phyloP scores from a whole-genome alignment of 208 protist species.

The Angomonas ambiguus region DNA sequence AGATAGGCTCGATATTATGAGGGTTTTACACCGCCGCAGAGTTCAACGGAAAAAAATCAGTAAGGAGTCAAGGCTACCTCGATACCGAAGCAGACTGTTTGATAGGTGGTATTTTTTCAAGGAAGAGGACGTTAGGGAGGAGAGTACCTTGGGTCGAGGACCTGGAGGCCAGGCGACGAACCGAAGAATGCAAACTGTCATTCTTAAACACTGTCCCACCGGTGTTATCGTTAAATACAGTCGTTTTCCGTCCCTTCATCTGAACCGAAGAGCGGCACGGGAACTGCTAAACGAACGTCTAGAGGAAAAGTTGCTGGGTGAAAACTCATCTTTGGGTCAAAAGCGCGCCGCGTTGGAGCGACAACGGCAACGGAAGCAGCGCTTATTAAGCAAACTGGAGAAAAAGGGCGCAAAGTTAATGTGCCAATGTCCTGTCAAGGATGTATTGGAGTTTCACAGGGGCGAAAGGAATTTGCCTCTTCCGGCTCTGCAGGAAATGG shows the following conservation, averaged over 20 bases:
- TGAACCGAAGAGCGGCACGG: conserved; percentile 74
- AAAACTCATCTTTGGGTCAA: conserved; percentile 45
- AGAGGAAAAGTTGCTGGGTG: conserved; percentile 61
- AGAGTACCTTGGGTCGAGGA: conserved; percentile 73
- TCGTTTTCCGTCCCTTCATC: conserved; percentile 80
- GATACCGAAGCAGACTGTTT: conserved; percentile 58
- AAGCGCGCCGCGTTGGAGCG: conserved; percentile 16
- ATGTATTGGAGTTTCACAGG: not conserved
- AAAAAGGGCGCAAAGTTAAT: conserved; percentile 19
- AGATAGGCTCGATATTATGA: conserved; percentile 64
- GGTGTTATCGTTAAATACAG: conserved; percentile 77
- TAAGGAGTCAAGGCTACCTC: conserved; percentile 24
- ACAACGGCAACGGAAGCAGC: conserved; percentile 16
- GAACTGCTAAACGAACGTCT: conserved; percentile 71
- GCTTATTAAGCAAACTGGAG: not conserved
- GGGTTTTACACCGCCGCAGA: conserved; percentile 30
- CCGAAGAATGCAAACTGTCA: conserved; percentile 78
- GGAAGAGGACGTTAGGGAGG: conserved; percentile 71
- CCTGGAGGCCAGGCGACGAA: conserved; percentile 88
- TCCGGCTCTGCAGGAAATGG: conserved; percentile 15
- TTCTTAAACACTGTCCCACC: conserved; percentile 61
- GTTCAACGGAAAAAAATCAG: conserved; percentile 21
- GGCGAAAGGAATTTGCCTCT: conserved; percentile 18
- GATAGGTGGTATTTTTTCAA: conserved; percentile 69
- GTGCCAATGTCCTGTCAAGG: conserved; percentile 18